Base-by-base conservation (phyloP, 2,329 filamentous ascomycete species). In the Sphaerulina musiva region DNA sequence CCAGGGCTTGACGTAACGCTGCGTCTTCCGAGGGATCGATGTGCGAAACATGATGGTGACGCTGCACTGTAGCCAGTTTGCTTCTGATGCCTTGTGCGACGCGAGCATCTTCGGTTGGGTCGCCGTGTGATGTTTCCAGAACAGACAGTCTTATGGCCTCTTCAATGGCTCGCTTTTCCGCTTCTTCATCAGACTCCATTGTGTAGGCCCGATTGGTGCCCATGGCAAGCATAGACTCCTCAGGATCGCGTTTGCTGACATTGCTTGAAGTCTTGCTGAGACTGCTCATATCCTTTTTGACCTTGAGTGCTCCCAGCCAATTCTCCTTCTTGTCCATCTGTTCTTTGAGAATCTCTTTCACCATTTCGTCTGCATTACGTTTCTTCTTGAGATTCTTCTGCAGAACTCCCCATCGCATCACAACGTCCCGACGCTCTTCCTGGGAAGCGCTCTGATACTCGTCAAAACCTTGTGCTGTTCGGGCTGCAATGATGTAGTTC, bases 401-500 rank as follows among this genome's bases (percentile, higher is more conserved):
- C 46, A 80, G 65, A 4, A 74, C 73, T n/a, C 81, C 75, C 85
- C 86, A 95, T 6, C 81, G 76, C 39, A 72, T 70, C 38, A 91
- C 67, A 17, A 92, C 81, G 52, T 85, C 81, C 1, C 75, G 73
- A 39, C 79, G 77, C 69, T 92, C 86, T 56, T 80, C 78, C 0
- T 68, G 66, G 0, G 77, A 79, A 1, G 82, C 74, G 1, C 66
- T 65, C 12, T 74, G 72, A 60, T 82, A 78, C 48, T 91, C 86
- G 42, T 84, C 80, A 57, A 82, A 82, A 1, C 89, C 89, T 68
- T 95, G 87, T 0, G 83, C 77, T 46, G 87, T 86, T 44, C 89
- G 79, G 2, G 88, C 86, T 1, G 87, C 81, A 44, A 89, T 81
- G 59, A 95, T 88, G 67, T 92, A 92, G 61, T 87, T 89, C 46